Conservation (phyloP, 768 basidiomycete species). For the Imleria badia region DNA sequence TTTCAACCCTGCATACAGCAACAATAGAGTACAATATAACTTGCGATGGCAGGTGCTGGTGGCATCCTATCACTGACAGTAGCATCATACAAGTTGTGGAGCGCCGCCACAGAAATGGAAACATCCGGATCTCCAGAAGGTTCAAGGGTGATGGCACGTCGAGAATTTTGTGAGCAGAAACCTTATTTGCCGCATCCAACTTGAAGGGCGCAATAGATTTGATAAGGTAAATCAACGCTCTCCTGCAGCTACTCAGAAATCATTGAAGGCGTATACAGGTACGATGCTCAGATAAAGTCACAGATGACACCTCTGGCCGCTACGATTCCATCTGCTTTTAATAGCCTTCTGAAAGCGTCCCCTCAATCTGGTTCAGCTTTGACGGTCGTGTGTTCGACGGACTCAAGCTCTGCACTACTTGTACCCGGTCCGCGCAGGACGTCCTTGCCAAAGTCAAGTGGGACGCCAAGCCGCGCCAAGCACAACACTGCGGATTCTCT, state of each 20-base stretch:
- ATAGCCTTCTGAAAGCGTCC: not conserved
- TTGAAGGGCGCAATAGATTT: not conserved
- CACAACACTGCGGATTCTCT: conserved; percentile 27
- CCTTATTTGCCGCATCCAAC: no score
- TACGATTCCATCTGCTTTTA: not conserved
- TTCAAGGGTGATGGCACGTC: no score
- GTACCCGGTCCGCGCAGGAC: not conserved
- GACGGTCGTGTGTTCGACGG: not conserved
- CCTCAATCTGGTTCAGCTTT: conserved; percentile 15
- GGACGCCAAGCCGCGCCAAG: conserved; percentile 33
- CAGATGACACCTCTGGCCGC: not conserved
- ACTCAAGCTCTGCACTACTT: not conserved
- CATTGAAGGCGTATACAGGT: not conserved
- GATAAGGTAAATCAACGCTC: not conserved
- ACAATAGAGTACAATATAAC: not conserved
- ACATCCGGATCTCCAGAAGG: not conserved
- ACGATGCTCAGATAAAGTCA: not conserved
- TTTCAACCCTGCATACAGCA: no score
- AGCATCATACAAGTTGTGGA: not conserved
- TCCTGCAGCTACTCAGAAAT: not conserved
- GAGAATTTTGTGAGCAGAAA: no score
- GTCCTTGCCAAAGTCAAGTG: conserved; percentile 20
- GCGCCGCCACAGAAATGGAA: not conserved
- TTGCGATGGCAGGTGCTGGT: not conserved
- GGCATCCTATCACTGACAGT: not conserved